A percentile compares a stretch with the other conserved stretches of the same genome.
phyloP scores from a whole-genome alignment of 768 basidiomycete genomes.

The Clitopilus hobsonii region DNA sequence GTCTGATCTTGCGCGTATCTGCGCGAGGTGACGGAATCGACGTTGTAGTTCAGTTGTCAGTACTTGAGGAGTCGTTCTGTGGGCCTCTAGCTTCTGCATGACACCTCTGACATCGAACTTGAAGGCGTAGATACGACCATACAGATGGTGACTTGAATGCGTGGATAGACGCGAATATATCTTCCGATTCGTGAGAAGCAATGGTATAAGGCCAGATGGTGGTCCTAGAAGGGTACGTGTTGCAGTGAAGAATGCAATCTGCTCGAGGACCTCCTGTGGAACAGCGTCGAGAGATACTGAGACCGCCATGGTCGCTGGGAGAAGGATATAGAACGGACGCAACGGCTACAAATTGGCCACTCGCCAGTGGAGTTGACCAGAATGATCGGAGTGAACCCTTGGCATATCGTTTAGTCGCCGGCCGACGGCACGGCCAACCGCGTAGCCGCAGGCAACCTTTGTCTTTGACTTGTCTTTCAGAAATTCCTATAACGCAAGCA shows the following conservation, averaged over 20 bases:
- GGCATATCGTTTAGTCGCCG: background rate
- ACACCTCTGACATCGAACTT: constrained; percentile 63
- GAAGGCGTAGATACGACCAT: constrained; percentile 60
- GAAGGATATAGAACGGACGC: constrained; percentile 3
- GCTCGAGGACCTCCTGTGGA: constrained; percentile 77
- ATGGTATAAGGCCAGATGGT: constrained; percentile 50
- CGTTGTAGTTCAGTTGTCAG: constrained; percentile 61
- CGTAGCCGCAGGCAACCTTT: background rate
- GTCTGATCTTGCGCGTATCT: constrained; percentile 43
- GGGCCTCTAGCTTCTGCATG: constrained; percentile 42
- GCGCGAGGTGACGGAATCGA: constrained; percentile 55
- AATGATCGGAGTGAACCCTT: background rate
- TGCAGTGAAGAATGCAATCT: constrained; percentile 65
- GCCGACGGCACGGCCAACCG: background rate
- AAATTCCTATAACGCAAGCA: background rate
- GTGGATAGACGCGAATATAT: constrained; percentile 48
- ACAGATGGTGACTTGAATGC: constrained; percentile 58
- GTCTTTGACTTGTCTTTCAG: no score
- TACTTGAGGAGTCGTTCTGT: constrained; percentile 31
- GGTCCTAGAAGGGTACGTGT: constrained; percentile 53
- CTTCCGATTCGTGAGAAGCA: constrained; percentile 47
- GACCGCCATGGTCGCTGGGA: constrained; percentile 17
- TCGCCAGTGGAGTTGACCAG: background rate
- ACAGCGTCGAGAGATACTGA: constrained; percentile 38
- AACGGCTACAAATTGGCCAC: constrained; percentile 3